These are phyloP conservation scores for Lindgomyces ingoldianus DNA, from an alignment of 495 filamentous ascomycete species.

Conservation along the genomic window DNA sequence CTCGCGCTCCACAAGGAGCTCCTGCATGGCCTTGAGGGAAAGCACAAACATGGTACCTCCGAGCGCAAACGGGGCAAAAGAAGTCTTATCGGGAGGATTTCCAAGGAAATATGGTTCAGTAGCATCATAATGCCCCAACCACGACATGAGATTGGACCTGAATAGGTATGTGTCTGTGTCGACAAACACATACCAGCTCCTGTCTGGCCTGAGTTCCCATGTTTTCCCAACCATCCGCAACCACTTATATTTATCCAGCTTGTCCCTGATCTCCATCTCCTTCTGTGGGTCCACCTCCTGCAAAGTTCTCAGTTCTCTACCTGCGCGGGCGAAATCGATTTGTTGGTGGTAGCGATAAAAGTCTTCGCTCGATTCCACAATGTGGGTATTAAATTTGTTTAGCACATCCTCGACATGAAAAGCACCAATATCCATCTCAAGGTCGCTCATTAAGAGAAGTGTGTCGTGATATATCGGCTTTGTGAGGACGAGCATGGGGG, in stretches of 20 bases:
- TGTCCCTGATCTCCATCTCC: slow-evolving; percentile 5
- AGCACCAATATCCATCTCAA: slow-evolving; percentile 21
- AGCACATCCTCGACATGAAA: slow-evolving; percentile 35
- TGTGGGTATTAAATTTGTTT: background rate
- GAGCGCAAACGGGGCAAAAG: slow-evolving; percentile 11
- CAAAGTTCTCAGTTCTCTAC: slow-evolving; percentile 1
- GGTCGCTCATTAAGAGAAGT: slow-evolving; percentile 26
- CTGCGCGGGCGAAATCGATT: background rate
- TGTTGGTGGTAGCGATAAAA: slow-evolving; percentile 29
- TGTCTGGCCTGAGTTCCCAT: slow-evolving; percentile 21
- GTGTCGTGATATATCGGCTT: slow-evolving; percentile 10
- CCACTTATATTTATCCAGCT: slow-evolving; percentile 36
- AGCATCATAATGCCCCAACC: slow-evolving; percentile 22
- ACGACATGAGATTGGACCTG: slow-evolving; percentile 27
- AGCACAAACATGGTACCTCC: slow-evolving; percentile 27
- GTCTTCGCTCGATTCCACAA: slow-evolving; percentile 3
- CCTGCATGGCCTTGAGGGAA: slow-evolving; percentile 19
- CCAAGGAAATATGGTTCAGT: slow-evolving; percentile 18
- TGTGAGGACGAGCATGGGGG: slow-evolving; percentile 19
- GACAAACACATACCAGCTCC: slow-evolving; percentile 33
- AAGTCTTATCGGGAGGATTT: background rate
- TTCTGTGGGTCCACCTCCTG: background rate
- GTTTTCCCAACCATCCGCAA: slow-evolving; percentile 31
- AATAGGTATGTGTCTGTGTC: slow-evolving; percentile 30
- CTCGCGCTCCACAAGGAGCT: slow-evolving; percentile 11